These are phyloP conservation scores for Candida taoyuanica DNA, from an alignment of 805 yeast species.

Conservation along the genomic window DNA sequence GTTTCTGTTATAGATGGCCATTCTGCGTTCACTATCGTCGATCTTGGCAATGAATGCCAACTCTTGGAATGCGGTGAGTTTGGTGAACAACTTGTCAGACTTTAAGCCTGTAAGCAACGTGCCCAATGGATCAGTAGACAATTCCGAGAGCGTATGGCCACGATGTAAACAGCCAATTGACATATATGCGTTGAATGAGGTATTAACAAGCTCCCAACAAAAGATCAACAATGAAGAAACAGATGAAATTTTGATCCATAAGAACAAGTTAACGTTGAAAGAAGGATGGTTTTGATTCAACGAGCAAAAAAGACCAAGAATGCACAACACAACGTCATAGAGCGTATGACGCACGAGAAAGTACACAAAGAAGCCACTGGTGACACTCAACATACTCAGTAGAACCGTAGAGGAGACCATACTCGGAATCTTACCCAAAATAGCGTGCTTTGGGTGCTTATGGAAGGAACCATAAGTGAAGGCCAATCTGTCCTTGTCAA, in stretches of 20 bases:
- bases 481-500: conserved; percentile 51
- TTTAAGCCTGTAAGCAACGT: conserved; percentile 62
- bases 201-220: conserved; percentile 53
- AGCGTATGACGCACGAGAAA: conserved; percentile 36
- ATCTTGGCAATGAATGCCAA: conserved; percentile 59
- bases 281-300: conserved; percentile 40
- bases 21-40: conserved; percentile 42
- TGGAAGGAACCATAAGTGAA: conserved; percentile 38
- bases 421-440: conserved; percentile 25
- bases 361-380: conserved; percentile 37
- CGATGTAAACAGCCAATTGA: conserved; percentile 70
- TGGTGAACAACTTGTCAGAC: conserved; percentile 44
- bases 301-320: conserved; percentile 29
- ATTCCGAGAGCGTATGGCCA: conserved; percentile 53
- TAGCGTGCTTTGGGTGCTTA: conserved; percentile 34
- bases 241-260: conserved; percentile 29
- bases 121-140: conserved; percentile 56
- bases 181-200: conserved; percentile 59
- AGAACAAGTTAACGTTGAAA: conserved; percentile 29
- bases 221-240: conserved; percentile 34
- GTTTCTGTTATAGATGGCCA: conserved; percentile 48
- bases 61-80: conserved; percentile 72
- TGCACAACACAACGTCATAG: conserved; percentile 35
- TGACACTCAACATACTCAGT: conserved; percentile 28
- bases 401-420: conserved; percentile 37